Conservation (phyloP, 495 filamentous ascomycete genomes). For the Daldinia childiae region DNA sequence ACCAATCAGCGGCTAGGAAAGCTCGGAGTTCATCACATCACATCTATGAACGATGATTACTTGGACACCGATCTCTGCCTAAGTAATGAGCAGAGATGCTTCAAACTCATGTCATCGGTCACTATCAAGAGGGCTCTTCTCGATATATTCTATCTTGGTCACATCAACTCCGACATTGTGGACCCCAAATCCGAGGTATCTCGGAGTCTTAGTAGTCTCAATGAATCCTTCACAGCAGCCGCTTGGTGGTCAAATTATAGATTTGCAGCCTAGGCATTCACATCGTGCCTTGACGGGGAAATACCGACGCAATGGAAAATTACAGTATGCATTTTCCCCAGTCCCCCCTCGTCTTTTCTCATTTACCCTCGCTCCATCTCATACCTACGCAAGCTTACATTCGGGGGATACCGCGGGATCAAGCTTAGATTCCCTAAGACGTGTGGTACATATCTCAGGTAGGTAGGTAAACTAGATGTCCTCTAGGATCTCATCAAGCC, state of each 20-base stretch:
- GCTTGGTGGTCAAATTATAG: slow-evolving; percentile 46
- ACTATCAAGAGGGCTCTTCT: not conserved
- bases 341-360: not conserved
- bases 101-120: not conserved
- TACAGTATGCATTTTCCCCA: slow-evolving; percentile 37
- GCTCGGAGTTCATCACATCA: slow-evolving; percentile 18
- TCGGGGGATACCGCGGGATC: slow-evolving; percentile 12
- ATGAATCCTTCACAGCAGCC: slow-evolving; percentile 40
- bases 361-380: not conserved
- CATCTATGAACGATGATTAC: not conserved
- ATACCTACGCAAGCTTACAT: slow-evolving; percentile 27
- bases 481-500: not conserved
- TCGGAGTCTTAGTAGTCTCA: not conserved
- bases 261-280: slow-evolving; percentile 38
- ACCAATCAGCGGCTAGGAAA: slow-evolving; percentile 22
- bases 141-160: not conserved
- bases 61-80: slow-evolving; percentile 5
- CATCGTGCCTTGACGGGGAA: slow-evolving; percentile 35
- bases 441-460: not conserved
- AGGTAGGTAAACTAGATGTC: not conserved
- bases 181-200: not conserved
- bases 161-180: not conserved
- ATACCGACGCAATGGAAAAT: slow-evolving; percentile 48
- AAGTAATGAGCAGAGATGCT: not conserved
- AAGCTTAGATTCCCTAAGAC: slow-evolving; percentile 12